Evolutionary conservation across 176 grass and related monocot species (phyloP).

Genomic region (Ensete glaucum): DNA sequence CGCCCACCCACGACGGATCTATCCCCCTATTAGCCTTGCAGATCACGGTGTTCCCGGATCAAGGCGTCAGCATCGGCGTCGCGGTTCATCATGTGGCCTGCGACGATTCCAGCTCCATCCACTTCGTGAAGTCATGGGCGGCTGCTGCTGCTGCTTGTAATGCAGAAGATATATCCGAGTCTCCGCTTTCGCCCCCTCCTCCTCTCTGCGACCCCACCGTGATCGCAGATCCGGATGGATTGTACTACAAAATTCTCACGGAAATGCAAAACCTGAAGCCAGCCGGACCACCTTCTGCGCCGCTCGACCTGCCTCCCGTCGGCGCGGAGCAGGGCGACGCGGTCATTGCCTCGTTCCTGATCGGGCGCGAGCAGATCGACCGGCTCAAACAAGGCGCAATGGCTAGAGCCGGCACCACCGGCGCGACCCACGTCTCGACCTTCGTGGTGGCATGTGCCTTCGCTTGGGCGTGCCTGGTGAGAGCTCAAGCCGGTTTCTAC

Average conservation of each 20-base stretch:
- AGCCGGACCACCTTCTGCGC: conserved; percentile 35
- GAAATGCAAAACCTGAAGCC: conserved; percentile 60
- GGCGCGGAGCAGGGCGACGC: conserved; percentile 13
- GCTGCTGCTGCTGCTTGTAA: conserved; percentile 54
- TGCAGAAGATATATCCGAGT: neutral
- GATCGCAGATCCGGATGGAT: conserved; percentile 43
- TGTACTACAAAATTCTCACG: conserved; percentile 56
- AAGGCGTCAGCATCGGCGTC: conserved; percentile 52
- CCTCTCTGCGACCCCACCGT: conserved; percentile 49
- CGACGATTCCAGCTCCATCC: conserved; percentile 86
- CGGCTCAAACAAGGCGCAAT: conserved; percentile 45
- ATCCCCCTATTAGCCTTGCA: conserved; percentile 58
- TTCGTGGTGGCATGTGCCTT: conserved; percentile 91
- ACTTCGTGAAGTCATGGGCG: conserved; percentile 59
- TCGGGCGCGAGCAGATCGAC: conserved; percentile 52
- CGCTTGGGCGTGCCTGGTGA: conserved; percentile 68
- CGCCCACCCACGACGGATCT: conserved; percentile 16
- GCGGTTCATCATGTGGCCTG: conserved; percentile 85
- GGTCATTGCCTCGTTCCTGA: conserved; percentile 56
- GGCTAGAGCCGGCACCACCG: conserved; percentile 12
- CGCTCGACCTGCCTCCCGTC: conserved; percentile 10
- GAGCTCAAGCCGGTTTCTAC: conserved; percentile 13
- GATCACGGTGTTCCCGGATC: conserved; percentile 55
- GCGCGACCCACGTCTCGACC: conserved; percentile 47
- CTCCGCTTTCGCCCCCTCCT: neutral